Conservation (phyloP, 768 basidiomycete species). For the Hericium rajendrae region DNA sequence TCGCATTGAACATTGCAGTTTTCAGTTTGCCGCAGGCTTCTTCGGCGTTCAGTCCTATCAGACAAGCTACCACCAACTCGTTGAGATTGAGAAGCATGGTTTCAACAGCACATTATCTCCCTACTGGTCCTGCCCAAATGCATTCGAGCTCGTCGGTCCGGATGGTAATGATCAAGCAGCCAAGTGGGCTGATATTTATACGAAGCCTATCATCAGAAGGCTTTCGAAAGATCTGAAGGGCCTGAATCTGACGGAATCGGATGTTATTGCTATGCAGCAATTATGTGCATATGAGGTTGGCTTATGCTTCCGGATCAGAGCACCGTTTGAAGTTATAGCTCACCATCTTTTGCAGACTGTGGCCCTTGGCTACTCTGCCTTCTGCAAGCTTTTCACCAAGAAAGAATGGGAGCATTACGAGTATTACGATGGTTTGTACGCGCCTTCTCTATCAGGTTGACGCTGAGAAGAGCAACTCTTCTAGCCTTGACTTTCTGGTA, state of each 20-base stretch:
- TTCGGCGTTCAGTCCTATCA: conserved; percentile 33
- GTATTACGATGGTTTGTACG: conserved; percentile 26
- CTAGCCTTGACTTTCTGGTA: conserved; percentile 25
- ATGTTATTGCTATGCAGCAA: conserved; percentile 27
- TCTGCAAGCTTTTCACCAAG: conserved; percentile 41
- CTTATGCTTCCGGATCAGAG: not conserved
- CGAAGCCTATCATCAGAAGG: conserved; percentile 27
- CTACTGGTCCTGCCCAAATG: conserved; percentile 25
- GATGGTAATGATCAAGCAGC: conserved; percentile 16
- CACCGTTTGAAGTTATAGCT: not conserved
- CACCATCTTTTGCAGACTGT: conserved; percentile 27
- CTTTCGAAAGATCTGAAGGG: conserved; percentile 25
- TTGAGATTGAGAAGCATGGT: conserved; percentile 33
- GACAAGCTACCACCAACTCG: conserved; percentile 35
- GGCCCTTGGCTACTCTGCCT: conserved; percentile 38
- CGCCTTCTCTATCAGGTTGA: not conserved
- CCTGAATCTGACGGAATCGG: conserved; percentile 20
- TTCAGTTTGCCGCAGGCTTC: conserved; percentile 44
- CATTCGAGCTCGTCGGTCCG: conserved; percentile 16
- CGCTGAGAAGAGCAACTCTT: not conserved
- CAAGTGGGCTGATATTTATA: conserved; percentile 33
- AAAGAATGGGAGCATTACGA: conserved; percentile 43
- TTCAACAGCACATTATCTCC: conserved; percentile 42
- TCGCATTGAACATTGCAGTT: conserved; percentile 7
- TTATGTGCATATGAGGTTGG: conserved; percentile 31